phyloP scores from a whole-genome alignment of 176 grass and related monocot genomes.

The Puccinellia tenuiflora region DNA sequence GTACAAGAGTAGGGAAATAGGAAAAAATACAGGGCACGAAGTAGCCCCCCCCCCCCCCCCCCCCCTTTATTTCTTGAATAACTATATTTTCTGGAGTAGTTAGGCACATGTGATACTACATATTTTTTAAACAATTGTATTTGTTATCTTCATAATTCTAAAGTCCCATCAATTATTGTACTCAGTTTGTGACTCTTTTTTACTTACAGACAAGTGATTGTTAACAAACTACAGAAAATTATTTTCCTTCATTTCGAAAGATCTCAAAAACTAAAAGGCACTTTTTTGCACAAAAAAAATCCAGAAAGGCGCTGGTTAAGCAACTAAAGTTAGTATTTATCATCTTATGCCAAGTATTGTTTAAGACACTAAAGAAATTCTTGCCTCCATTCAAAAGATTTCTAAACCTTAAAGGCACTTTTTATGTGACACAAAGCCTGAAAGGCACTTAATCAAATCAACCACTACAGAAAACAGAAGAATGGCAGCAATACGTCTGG shows the following conservation, averaged over 20 bases:
- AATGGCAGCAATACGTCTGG: background rate
- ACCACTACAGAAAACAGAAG: constrained; percentile 6
- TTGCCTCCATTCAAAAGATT: background rate
- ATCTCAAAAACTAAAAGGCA: background rate
- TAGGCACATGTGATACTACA: background rate
- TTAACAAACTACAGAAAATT: background rate
- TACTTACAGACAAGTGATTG: background rate
- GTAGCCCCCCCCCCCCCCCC: too few species aligned
- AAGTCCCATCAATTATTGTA: background rate
- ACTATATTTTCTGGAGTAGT: background rate
- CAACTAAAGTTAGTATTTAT: background rate
- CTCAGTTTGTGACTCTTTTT: background rate
- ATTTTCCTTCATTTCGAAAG: background rate
- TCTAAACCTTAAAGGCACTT: background rate
- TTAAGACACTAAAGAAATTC: background rate
- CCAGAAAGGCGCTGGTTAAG: background rate
- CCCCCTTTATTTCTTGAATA: background rate
- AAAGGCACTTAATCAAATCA: constrained; percentile 11
- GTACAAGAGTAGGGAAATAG: too few species aligned
- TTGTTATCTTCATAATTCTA: background rate
- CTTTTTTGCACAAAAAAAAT: background rate
- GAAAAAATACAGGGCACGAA: too few species aligned
- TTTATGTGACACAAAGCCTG: background rate
- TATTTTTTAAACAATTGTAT: background rate
- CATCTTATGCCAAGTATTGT: background rate